phyloP scores from a whole-genome alignment of 1,284 basidiomycete genomes.

The Ceratobasidium sp. region DNA sequence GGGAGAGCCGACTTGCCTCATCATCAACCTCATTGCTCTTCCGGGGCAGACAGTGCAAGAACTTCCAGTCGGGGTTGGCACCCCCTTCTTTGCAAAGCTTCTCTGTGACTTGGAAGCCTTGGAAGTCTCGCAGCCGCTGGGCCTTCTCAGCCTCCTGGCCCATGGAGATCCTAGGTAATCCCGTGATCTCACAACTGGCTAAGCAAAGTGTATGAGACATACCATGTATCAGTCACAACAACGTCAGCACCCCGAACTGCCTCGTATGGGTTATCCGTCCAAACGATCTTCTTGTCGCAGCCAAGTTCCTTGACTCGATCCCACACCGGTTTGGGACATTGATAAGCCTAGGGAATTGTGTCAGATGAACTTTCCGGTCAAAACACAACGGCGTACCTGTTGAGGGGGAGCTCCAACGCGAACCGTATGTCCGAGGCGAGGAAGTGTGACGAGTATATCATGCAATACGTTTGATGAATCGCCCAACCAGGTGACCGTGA shows the following conservation, averaged over 20 bases:
- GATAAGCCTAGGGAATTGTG: constrained; percentile 57
- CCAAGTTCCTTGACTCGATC: constrained; percentile 72
- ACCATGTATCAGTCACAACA: constrained; percentile 96
- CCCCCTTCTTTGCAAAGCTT: constrained; percentile 76
- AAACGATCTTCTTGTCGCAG: constrained; percentile 75
- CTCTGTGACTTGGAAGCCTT: constrained; percentile 95
- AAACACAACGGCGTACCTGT: constrained; percentile 43
- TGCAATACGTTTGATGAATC: constrained; percentile 97
- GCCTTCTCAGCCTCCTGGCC: constrained; percentile 95
- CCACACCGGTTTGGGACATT: constrained; percentile 83
- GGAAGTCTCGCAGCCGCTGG: constrained; percentile 86
- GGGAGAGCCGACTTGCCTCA: constrained; percentile 63
- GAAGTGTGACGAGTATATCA: constrained; percentile 95
- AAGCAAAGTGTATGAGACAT: constrained; percentile 45
- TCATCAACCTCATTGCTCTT: constrained; percentile 95
- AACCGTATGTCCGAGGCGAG: constrained; percentile 87
- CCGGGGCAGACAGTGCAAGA: constrained; percentile 94
- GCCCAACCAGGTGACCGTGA: constrained; percentile 93
- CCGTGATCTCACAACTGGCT: not conserved
- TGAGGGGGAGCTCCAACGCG: constrained; percentile 80
- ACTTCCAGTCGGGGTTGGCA: constrained; percentile 90
- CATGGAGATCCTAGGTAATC: constrained; percentile 90
- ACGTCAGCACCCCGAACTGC: constrained; percentile 91
- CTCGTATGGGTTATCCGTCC: constrained; percentile 81
- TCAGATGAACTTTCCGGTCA: not conserved